A percentile compares a stretch with the other conserved stretches of the same genome.
phyloP scores from a whole-genome alignment of 257 asterid genomes.

The Eustoma russellianum region DNA sequence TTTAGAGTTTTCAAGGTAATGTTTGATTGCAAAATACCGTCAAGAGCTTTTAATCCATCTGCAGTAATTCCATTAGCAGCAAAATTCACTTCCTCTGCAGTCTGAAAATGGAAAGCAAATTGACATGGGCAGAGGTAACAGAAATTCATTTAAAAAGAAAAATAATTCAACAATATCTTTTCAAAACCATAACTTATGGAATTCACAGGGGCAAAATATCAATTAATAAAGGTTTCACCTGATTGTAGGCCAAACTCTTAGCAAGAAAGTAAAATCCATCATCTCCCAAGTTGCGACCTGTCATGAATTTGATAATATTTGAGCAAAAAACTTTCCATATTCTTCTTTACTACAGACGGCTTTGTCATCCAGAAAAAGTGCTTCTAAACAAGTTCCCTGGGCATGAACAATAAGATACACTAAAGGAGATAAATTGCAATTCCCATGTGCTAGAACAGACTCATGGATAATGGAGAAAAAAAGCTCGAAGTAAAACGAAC shows the following conservation, averaged over 20 bases:
- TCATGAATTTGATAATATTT: constrained; percentile 24
- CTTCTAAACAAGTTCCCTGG: no score
- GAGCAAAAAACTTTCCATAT: constrained; percentile 7
- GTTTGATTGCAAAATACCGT: constrained; percentile 88
- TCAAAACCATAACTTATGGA: background rate
- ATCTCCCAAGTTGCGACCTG: constrained; percentile 88
- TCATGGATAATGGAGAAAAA: no score
- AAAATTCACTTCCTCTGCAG: constrained; percentile 89
- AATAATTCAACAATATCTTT: background rate
- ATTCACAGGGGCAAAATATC: background rate
- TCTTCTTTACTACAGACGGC: no score
- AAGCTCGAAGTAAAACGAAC: background rate
- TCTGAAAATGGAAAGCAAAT: constrained; percentile 34
- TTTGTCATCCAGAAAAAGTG: no score
- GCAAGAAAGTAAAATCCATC: constrained; percentile 89
- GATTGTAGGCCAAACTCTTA: constrained; percentile 89
- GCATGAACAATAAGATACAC: no score
- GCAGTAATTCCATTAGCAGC: constrained; percentile 93
- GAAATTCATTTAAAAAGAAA: background rate
- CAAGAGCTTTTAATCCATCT: constrained; percentile 86
- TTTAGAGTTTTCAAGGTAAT: constrained; percentile 66
- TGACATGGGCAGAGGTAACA: constrained; percentile 8
- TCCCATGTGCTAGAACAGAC: no score
- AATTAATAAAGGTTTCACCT: constrained; percentile 28
- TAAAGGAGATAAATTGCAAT: no score